A percentile compares a stretch with the other conserved stretches of the same genome.
Conservation (phyloP, 495 filamentous ascomycete genomes). For the Amniculicola lignicola region DNA sequence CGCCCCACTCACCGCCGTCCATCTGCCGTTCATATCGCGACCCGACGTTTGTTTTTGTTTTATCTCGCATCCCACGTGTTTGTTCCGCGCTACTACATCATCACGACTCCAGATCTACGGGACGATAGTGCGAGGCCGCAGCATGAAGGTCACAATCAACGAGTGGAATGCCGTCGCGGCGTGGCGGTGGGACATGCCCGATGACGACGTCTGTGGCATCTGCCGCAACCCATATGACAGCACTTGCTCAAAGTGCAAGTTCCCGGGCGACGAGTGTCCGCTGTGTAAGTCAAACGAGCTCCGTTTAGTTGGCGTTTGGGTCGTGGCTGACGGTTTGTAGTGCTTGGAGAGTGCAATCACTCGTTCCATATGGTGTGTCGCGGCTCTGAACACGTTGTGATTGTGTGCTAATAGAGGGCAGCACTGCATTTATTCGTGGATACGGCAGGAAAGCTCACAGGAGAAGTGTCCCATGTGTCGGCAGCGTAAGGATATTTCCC, state of each 20-base stretch:
- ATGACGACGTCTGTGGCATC: conserved; percentile 97
- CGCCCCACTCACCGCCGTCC: neutral
- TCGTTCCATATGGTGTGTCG: conserved; percentile 87
- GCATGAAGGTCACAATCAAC: conserved; percentile 91
- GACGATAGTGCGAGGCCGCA: neutral
- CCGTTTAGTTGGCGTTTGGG: neutral
- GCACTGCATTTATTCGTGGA: conserved; percentile 96
- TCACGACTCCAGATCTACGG: neutral
- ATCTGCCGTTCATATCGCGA: neutral
- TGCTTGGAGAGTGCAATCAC: conserved; percentile 92
- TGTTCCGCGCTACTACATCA: conserved; percentile 11
- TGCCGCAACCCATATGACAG: conserved; percentile 97
- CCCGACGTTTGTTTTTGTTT: neutral
- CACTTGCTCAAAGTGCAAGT: conserved; percentile 96
- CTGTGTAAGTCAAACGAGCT: conserved; percentile 59
- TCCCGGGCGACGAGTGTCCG: conserved; percentile 91
- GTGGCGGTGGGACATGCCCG: conserved; percentile 97
- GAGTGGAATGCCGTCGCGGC: conserved; percentile 91
- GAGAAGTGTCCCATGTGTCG: conserved; percentile 97
- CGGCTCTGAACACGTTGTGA: neutral
- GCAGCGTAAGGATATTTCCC: conserved; percentile 74
- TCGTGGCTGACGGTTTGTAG: conserved; percentile 46
- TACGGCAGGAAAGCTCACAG: conserved; percentile 88
- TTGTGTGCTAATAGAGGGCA: conserved; percentile 39
- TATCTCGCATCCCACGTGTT: conserved; percentile 8